Evolutionary conservation across 2,329 filamentous ascomycete genomes (phyloP), one percentile per base, ranked within the genome.

Genomic region (Huntiella decipiens): DNA sequence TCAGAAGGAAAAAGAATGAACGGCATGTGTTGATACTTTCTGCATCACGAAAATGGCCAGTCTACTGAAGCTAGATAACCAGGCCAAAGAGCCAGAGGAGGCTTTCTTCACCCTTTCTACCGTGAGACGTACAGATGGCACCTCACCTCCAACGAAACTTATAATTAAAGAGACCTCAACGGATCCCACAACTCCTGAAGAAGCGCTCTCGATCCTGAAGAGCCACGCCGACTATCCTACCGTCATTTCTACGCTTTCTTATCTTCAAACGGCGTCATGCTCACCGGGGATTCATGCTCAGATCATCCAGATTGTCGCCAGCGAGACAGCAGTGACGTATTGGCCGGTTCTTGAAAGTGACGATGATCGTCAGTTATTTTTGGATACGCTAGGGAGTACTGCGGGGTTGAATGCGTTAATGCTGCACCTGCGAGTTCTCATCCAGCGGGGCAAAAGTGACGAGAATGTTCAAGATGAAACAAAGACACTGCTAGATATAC

Each of bases 391-490:
- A 4, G 70, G 69, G 47, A 94, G 77, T 56, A 66, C 91, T 12
- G 70, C 79, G 2, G 87, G 86, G 0, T 60, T 94, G 31, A 88
- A 85, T 51, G 80, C 82, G n/a, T 57, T 87, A 22, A 58, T 86
- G 7, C 68, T 77, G n/a, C 74, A 79, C 45, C 62, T 93, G 28
- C 76, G 73, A 49, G 66, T 70, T 15, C 63, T 83, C 13, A 67
- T 78, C 5, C 65, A 68, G 41, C 66, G 72, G 51, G 62, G 62
- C 10, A 71, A 65, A 44, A 52, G 59, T 0, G 60, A 61, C 6
- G 50, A 55, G 1, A 56, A 61, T 45, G 8, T 28, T 10, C 22
- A 10, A 28, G 22, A 28, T 3, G 22, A 28, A 10, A 28, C 22
- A 10, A 54, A 52, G 0, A 63, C 65, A 2, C 55, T 66, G 2